Evolutionary conservation across 164 flowering plant species (phyloP).

Genomic region (grape (Vitis vinifera)): DNA sequence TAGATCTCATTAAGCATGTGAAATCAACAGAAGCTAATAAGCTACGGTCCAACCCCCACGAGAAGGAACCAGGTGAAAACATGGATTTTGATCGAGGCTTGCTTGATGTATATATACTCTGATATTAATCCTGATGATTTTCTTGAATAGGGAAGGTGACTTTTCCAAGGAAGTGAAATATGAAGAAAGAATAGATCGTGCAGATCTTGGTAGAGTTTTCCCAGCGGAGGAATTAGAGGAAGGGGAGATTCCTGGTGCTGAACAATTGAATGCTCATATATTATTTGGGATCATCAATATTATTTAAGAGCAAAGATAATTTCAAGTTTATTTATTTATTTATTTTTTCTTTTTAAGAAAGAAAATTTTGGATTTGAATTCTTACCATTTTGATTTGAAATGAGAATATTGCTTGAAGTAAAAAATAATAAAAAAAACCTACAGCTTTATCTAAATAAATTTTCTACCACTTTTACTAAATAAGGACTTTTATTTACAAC

Average conservation of each 20-base stretch:
- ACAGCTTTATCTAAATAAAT: too few species aligned
- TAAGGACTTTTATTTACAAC: too few species aligned
- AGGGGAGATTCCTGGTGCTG: constrained; percentile 52
- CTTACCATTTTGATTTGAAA: too few species aligned
- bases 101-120: constrained; percentile 47
- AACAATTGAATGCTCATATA: neutral
- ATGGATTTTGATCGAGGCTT: constrained; percentile 48
- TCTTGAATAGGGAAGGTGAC: constrained; percentile 43
- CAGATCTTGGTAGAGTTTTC: constrained; percentile 5
- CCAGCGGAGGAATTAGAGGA: constrained; percentile 57
- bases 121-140: constrained; percentile 62
- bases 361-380: too few species aligned
- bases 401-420: too few species aligned
- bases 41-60: constrained; percentile 2
- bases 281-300: too few species aligned
- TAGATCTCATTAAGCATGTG: constrained; percentile 41
- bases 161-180: constrained; percentile 23
- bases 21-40: constrained; percentile 8
- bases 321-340: too few species aligned
- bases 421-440: too few species aligned
- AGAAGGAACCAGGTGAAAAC: constrained; percentile 22
- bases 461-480: too few species aligned
- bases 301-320: too few species aligned
- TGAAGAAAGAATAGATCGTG: constrained; percentile 4
- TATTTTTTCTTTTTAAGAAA: too few species aligned